Evolutionary conservation across 345 rosid genomes (phyloP), one percentile per base, ranked within the genome.

Genomic region (Eucalyptus lansdowneana): DNA sequence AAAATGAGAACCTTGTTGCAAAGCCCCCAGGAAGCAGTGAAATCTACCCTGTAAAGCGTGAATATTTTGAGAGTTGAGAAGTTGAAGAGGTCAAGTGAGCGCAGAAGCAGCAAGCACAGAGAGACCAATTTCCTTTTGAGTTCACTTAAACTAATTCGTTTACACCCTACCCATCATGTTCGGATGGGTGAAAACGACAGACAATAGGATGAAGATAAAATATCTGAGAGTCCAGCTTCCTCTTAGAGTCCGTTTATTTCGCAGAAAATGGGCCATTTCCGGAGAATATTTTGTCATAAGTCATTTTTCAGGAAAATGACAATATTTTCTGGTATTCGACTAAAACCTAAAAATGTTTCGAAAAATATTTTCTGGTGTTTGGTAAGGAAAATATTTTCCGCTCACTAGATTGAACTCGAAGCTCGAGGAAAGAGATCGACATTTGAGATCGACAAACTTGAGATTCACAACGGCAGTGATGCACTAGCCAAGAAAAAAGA

Each of bases 221-320:
- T 3, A 14, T 29, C 3, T 62, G 19, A 62, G 34, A 62, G 9
- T 62, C 72, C 3, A 62, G 17, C 2, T 62, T 62, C 34, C 69
- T 62, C 4, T 45, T 0, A 45, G 11, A 1, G 47, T 45, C 47
- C 47, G 47, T 3, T 45, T 1, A 4, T 45, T 45, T 45, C 12
- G 49, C 12, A 4, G 4, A 45, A 45, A 45, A 45, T 45, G 0
- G 11, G 1, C 3, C 11, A 9, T 45, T 45, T 45, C 4, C 11
- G 47, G 0, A 45, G 9, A 45, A 45, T 45, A 45, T 45, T 45
- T 45, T 45, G 3, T 45, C 47, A 45, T 2, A 45, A 45, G 47
- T 45, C 47, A 45, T 45, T 45, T 44, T 44, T 0, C 45, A 44
- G 45, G 3, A 8, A 44, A 44, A 8, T 44, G 3, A 45, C 10